phyloP scores from a whole-genome alignment of 768 basidiomycete species.

The Stropharia rugosoannulata region DNA sequence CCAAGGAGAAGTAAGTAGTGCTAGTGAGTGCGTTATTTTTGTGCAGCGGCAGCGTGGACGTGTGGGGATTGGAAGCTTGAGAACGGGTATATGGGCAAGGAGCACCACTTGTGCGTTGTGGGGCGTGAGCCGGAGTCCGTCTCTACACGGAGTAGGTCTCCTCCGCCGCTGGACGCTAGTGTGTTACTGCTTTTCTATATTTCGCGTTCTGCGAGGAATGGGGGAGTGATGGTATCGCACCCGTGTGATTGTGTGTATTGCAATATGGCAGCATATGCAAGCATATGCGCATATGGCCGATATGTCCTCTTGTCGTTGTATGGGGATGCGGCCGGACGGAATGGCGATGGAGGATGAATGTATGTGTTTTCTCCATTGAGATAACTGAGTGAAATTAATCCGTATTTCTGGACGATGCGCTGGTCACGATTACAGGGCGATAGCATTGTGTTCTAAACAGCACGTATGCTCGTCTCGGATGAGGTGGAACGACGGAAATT shows the following conservation, averaged over 20 bases:
- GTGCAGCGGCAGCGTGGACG: background rate
- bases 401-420: too few relatives aligned
- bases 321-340: too few relatives aligned
- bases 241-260: background rate
- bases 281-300: too few relatives aligned
- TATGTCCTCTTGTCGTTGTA: too few relatives aligned
- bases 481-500: too few relatives aligned
- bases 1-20: background rate
- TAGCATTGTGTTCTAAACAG: too few relatives aligned
- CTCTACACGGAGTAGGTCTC: conserved; percentile 1
- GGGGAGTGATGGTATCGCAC: background rate
- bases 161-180: background rate
- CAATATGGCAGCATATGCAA: too few relatives aligned
- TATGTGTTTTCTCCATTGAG: background rate
- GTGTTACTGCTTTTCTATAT: background rate
- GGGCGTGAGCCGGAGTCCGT: conserved; percentile 1
- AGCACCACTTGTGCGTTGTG: background rate
- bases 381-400: too few relatives aligned
- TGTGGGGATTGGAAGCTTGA: background rate
- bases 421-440: too few relatives aligned
- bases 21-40: background rate
- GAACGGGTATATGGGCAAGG: background rate
- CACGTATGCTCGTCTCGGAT: too few relatives aligned
- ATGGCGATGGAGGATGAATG: background rate
- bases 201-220: background rate